Percentiles rank a stretch among this genome's conserved stretches.
phyloP scores from a whole-genome alignment of 1,284 basidiomycete genomes.

The Leccinum colubrinum region DNA sequence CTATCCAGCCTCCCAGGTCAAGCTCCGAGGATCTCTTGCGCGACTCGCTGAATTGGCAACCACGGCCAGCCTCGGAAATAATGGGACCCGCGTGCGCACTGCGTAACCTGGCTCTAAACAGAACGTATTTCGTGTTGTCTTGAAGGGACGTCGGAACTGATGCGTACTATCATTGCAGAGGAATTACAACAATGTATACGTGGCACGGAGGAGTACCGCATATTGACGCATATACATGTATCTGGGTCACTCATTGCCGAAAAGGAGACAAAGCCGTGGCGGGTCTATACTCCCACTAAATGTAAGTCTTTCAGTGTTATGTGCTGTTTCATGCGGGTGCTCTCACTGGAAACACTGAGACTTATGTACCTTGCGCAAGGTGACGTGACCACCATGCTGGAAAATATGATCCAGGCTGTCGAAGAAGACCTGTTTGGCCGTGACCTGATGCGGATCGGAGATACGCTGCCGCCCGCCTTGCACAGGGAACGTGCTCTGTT shows the following conservation, averaged over 20 bases:
- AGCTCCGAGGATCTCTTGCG: too few species aligned
- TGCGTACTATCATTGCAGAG: background rate
- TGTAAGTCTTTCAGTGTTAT: background rate
- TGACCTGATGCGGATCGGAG: background rate
- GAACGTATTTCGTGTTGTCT: background rate
- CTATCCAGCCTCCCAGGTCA: background rate
- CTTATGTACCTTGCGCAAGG: background rate
- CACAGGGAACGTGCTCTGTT: background rate
- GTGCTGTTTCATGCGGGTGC: too few species aligned
- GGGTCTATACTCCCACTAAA: background rate
- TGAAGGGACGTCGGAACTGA: background rate
- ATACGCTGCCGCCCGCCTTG: background rate
- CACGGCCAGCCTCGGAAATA: background rate
- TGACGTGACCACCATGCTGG: background rate
- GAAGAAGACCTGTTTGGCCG: background rate
- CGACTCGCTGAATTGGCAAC: background rate
- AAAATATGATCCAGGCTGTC: background rate
- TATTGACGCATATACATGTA: background rate
- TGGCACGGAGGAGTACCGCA: background rate
- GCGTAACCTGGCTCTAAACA: background rate
- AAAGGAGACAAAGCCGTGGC: background rate
- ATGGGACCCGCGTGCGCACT: background rate
- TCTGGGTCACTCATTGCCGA: background rate
- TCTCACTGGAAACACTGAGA: background rate
- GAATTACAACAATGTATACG: background rate